phyloP scores from a whole-genome alignment of 208 protist genomes.

The Herpetomonas samuelpessoai region DNA sequence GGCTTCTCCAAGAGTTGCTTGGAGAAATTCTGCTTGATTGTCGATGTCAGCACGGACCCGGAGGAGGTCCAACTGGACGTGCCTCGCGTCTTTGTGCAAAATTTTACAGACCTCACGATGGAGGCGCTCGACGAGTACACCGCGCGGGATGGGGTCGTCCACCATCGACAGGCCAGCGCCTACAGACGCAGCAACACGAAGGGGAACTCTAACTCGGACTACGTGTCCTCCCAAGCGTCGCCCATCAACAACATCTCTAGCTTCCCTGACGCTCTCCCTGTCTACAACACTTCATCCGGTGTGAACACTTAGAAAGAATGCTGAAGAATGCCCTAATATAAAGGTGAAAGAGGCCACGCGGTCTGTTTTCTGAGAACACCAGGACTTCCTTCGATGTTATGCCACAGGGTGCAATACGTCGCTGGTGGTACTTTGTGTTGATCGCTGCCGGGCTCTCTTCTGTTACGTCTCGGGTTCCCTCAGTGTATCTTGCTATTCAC shows the following conservation, averaged over 20 bases:
- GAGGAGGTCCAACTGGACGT: conserved; percentile 39
- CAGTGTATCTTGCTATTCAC: too few species aligned
- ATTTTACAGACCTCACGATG: conserved; percentile 53
- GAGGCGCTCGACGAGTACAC: conserved; percentile 56
- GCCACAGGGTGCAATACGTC: too few species aligned
- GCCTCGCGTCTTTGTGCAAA: conserved; percentile 31
- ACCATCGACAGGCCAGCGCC: conserved; percentile 13
- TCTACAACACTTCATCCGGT: too few species aligned
- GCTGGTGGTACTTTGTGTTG: too few species aligned
- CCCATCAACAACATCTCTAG: not conserved
- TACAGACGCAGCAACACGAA: not conserved
- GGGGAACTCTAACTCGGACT: not conserved
- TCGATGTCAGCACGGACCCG: conserved; percentile 56
- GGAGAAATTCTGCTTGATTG: conserved; percentile 74
- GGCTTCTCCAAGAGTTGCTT: conserved; percentile 75
- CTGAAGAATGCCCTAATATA: too few species aligned
- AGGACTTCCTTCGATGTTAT: too few species aligned
- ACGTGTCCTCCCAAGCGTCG: not conserved
- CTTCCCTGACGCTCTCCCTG: not conserved
- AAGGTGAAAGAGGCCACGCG: too few species aligned
- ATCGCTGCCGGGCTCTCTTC: too few species aligned
- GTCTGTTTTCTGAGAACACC: too few species aligned
- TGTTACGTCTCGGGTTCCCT: too few species aligned
- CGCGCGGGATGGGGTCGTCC: conserved; percentile 22
- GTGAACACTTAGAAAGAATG: too few species aligned